Evolutionary conservation across 2,329 filamentous ascomycete genomes (phyloP).

Genomic region (Chaetomiaceae sp.): DNA sequence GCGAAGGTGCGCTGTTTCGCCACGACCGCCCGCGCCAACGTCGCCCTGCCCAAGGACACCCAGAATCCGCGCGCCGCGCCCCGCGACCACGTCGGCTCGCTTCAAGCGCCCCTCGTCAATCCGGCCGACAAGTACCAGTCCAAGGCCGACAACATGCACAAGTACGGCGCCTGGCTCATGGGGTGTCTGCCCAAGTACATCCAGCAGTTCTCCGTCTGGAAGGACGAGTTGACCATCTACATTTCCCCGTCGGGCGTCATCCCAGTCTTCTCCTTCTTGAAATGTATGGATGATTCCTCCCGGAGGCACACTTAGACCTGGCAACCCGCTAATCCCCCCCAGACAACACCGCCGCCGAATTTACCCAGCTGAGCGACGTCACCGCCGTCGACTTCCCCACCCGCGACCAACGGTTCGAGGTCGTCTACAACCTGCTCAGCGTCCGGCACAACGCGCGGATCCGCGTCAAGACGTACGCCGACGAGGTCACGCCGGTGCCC

Average conservation of each 20-base stretch:
- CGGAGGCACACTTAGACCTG: too few relatives aligned
- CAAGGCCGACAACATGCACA: constrained; percentile 82
- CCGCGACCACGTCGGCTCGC: constrained; percentile 51
- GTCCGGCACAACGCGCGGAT: constrained; percentile 96
- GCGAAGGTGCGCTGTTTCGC: constrained; percentile 44
- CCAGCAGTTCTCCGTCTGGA: constrained; percentile 99
- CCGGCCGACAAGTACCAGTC: constrained; percentile 87
- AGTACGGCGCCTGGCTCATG: constrained; percentile 94
- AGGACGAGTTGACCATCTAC: constrained; percentile 94
- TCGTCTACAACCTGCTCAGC: constrained; percentile 95
- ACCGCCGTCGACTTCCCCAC: constrained; percentile 96
- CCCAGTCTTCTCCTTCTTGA: constrained; percentile 89
- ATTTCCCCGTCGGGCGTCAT: constrained; percentile 83
- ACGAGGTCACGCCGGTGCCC: constrained; percentile 89
- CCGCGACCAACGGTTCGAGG: constrained; percentile 89
- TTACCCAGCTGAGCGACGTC: constrained; percentile 86
- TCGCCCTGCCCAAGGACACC: constrained; percentile 54
- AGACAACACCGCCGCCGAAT: constrained; percentile 96
- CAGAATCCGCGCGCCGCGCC: constrained; percentile 63
- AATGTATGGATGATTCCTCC: constrained; percentile 51
- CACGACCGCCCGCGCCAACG: constrained; percentile 41
- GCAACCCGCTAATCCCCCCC: constrained; percentile 1
- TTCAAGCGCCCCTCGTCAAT: constrained; percentile 78
- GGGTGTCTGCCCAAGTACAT: constrained; percentile 95
- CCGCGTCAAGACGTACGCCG: constrained; percentile 96